Percentiles rank a stretch among this genome's conserved stretches.
phyloP scores from a whole-genome alignment of 2,329 filamentous ascomycete genomes.

The Colletotrichum nymphaeae region DNA sequence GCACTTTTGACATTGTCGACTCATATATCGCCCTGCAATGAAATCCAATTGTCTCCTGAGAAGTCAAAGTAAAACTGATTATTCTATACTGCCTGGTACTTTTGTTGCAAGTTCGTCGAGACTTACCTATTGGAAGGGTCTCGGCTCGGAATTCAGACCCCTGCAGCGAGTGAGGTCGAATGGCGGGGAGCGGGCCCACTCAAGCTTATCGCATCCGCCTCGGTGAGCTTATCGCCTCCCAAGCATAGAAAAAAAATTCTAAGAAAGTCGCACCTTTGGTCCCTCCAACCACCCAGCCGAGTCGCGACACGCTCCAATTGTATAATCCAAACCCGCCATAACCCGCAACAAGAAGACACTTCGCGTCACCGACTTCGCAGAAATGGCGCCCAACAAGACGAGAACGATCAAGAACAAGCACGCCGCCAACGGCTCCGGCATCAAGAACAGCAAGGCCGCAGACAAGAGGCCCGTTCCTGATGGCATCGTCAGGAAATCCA shows the following conservation, averaged over 20 bases:
- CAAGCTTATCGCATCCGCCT: slow-evolving; percentile 31
- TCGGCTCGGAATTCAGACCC: not conserved
- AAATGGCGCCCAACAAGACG: slow-evolving; percentile 68
- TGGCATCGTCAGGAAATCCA: slow-evolving; percentile 62
- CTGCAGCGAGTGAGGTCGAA: slow-evolving; percentile 15
- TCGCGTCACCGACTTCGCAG: slow-evolving; percentile 28
- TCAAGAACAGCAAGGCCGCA: slow-evolving; percentile 50
- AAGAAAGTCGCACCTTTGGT: slow-evolving; percentile 26
- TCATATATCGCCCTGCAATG: no score
- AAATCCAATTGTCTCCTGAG: no score
- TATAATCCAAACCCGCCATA: not conserved
- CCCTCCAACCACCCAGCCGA: slow-evolving; percentile 14
- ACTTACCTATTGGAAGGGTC: not conserved
- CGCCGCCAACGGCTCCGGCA: slow-evolving; percentile 62
- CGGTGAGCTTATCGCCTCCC: slow-evolving; percentile 36
- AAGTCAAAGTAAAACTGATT: not conserved
- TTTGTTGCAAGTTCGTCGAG: not conserved
- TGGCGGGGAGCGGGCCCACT: slow-evolving; percentile 28
- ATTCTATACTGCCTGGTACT: not conserved
- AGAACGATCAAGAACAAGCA: slow-evolving; percentile 74
- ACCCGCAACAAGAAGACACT: not conserved
- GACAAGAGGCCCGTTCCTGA: slow-evolving; percentile 51
- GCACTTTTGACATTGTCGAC: no score
- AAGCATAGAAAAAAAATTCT: slow-evolving; percentile 38
- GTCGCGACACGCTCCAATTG: slow-evolving; percentile 24